Evolutionary conservation across 2,329 filamentous ascomycete genomes (phyloP).

Genomic region (Alternaria angustiovoidea): DNA sequence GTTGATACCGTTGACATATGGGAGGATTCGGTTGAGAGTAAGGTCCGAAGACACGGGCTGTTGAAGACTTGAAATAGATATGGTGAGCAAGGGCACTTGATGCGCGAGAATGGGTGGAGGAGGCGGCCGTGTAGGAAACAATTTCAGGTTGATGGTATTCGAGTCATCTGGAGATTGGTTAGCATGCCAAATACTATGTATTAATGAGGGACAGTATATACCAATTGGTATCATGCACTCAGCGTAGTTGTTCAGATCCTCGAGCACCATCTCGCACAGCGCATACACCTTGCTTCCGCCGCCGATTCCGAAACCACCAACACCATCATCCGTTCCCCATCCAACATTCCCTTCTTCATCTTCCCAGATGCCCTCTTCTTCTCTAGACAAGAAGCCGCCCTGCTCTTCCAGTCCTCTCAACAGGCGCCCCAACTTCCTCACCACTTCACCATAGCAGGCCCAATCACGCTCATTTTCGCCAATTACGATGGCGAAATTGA

Average conservation of each 20-base stretch:
- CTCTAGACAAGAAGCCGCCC: slow-evolving; percentile 78
- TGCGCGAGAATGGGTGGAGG: slow-evolving; percentile 82
- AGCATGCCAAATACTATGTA: background rate
- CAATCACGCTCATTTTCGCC: slow-evolving; percentile 72
- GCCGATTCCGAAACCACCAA: slow-evolving; percentile 34
- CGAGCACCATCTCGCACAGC: slow-evolving; percentile 85
- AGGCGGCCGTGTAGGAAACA: slow-evolving; percentile 82
- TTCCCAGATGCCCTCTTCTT: slow-evolving; percentile 54
- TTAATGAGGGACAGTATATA: slow-evolving; percentile 54
- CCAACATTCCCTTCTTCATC: slow-evolving; percentile 30
- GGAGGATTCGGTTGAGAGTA: slow-evolving; percentile 79
- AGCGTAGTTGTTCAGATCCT: slow-evolving; percentile 95
- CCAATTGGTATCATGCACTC: slow-evolving; percentile 98
- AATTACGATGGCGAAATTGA: slow-evolving; percentile 92
- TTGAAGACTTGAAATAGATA: slow-evolving; percentile 52
- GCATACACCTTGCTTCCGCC: slow-evolving; percentile 65
- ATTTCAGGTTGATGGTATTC: slow-evolving; percentile 95
- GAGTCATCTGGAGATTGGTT: slow-evolving; percentile 72
- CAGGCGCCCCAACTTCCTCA: slow-evolving; percentile 82
- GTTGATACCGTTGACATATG: slow-evolving; percentile 88
- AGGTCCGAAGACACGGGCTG: slow-evolving; percentile 71
- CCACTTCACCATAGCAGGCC: slow-evolving; percentile 82
- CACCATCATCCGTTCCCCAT: slow-evolving; percentile 10
- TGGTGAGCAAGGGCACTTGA: slow-evolving; percentile 85
- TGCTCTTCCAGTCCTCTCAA: slow-evolving; percentile 93